Evolutionary conservation across 2,329 filamentous ascomycete genomes (phyloP).

Genomic region (Nakataea oryzae): DNA sequence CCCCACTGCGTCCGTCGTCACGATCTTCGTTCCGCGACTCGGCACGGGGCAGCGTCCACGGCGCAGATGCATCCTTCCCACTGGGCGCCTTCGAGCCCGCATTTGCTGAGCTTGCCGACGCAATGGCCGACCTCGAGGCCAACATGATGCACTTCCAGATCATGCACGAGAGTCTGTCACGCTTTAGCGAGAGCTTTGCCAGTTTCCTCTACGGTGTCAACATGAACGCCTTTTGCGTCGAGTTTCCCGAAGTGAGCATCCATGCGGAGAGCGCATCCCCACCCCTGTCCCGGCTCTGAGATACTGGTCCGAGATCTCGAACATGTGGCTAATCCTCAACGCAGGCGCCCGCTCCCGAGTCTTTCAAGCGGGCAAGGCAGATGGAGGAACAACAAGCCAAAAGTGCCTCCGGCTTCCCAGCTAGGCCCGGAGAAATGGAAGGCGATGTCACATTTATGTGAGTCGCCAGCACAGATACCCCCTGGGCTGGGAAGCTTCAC

Average conservation of each 20-base stretch:
- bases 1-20: conserved; percentile 81
- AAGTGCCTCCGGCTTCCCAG: conserved; percentile 10
- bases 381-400: conserved; percentile 33
- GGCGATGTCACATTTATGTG: conserved; percentile 77
- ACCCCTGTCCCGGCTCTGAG: not conserved
- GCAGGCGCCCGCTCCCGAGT: conserved; percentile 73
- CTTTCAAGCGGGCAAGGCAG: conserved; percentile 59
- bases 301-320: no score
- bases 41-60: conserved; percentile 43
- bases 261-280: no score
- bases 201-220: conserved; percentile 93
- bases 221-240: conserved; percentile 98
- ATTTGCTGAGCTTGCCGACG: conserved; percentile 87
- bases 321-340: conserved; percentile 1
- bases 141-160: conserved; percentile 97
- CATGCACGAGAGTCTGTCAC: conserved; percentile 87
- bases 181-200: conserved; percentile 93
- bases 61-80: conserved; percentile 47
- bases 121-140: conserved; percentile 89
- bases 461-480: conserved; percentile 6
- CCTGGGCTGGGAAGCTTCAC: not conserved
- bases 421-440: conserved; percentile 29
- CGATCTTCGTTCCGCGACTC: conserved; percentile 80
- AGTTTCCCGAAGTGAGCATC: conserved; percentile 72
- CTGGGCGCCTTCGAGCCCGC: conserved; percentile 78